Percentiles rank a stretch among this genome's conserved stretches.
Evolutionary conservation across 2,329 filamentous ascomycete genomes (phyloP).

Genomic region (Epichloe festucae): DNA sequence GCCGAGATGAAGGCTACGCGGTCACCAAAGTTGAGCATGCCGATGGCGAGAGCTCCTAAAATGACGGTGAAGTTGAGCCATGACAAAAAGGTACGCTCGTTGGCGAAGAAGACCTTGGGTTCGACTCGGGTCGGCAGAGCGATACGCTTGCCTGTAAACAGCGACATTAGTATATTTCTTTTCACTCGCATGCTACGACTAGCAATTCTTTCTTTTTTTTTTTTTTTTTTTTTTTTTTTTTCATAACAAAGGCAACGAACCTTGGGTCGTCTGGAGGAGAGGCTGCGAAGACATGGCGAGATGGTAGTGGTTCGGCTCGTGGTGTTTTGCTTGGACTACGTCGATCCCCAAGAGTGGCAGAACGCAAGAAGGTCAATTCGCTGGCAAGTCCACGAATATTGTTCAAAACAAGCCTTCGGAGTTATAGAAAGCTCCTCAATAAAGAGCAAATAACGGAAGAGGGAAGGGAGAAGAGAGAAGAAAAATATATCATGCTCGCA

Average conservation of each 20-base stretch:
- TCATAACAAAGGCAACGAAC: conserved; percentile 32
- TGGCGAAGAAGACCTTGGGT: conserved; percentile 99
- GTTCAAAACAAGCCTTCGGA: too few species aligned
- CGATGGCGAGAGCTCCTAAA: conserved; percentile 88
- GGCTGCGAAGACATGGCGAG: conserved; percentile 87
- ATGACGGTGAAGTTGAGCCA: conserved; percentile 99
- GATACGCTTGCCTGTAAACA: conserved; percentile 78
- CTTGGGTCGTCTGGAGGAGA: conserved; percentile 84
- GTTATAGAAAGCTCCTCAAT: too few species aligned
- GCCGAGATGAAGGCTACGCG: conserved; percentile 86
- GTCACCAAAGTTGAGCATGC: conserved; percentile 97
- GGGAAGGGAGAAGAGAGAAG: background rate
- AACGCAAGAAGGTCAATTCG: background rate
- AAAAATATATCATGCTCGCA: background rate
- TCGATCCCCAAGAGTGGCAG: background rate
- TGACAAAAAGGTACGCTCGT: conserved; percentile 96
- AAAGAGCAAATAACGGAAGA: too few species aligned
- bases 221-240: background rate
- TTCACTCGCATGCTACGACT: background rate
- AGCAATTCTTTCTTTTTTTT: background rate
- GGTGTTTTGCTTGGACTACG: background rate
- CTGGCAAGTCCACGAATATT: background rate
- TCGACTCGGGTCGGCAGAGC: conserved; percentile 95
- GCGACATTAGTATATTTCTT: conserved; percentile 7
- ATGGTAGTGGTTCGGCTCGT: background rate